Evolutionary conservation across 345 rosid genomes (phyloP), one percentile per base, ranked within the genome.

Genomic region (Carallia brachiata): DNA sequence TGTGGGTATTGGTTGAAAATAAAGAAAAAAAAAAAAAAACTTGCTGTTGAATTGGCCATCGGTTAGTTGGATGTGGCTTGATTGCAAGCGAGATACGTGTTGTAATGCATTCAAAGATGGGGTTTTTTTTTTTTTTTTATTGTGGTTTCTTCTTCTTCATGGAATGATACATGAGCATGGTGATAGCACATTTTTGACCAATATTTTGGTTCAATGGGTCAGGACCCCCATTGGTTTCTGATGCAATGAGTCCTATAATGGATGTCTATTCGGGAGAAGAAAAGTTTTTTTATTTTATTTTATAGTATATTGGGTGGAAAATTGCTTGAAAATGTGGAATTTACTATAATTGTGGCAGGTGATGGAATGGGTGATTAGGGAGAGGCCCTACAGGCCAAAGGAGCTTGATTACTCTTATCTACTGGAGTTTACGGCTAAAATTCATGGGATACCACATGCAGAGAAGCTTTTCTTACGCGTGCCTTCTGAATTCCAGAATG

Each of bases 311-410:
- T 30, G 52, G 2, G 70, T 37, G 27, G 2, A 65, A 65, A 36
- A 7, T 1, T 18, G 10, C 28, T 36, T 36, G 34, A 37, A 27
- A 67, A 5, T 66, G 44, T 27, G 27, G 18, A 30, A 2, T 69
- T 50, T 19, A 34, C 15, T 52, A 10, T 48, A 52, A 37, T 68
- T 72, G 57, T 69, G 70, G 58, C 73, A 94, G 97, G 87, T 90
- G 80, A 91, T 94, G 97, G 97, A 94, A 72, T 94, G 98, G 97
- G 81, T 91, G 64, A 88, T 90, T 40, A 84, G 98, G 44, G 98
- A 88, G 85, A 88, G 93, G 73, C 92, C 97, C 1, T 94, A 94
- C 71, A 81, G 78, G 75, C 89, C 76, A 4, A 87, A 79, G n/a
- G 98, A 94, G 76, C 82, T 91, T 9, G 98, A 94, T 36, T 94